Evolutionary conservation across 177 flowering plant species (phyloP).

Genomic region (Vitis hybrid): DNA sequence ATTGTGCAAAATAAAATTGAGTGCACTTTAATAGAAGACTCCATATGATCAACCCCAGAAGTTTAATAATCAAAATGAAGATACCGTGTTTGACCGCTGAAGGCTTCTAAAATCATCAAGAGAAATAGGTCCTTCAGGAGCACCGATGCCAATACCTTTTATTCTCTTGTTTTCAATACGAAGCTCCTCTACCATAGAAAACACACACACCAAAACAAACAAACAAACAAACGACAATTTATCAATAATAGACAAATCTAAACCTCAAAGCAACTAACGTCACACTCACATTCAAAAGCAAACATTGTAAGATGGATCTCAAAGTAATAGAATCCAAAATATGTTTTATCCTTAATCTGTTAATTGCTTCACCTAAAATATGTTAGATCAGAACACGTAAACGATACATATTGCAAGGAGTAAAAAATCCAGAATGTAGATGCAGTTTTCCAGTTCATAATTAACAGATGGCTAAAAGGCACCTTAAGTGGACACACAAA

Average conservation of each 20-base stretch:
- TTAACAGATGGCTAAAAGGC: too few species aligned
- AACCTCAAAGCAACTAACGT: background rate
- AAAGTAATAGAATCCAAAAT: constrained; percentile 5
- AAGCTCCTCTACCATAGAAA: constrained; percentile 46
- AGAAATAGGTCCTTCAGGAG: constrained; percentile 92
- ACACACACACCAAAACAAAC: too few species aligned
- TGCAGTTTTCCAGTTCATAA: too few species aligned
- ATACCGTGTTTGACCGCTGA: constrained; percentile 91
- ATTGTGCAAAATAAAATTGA: background rate
- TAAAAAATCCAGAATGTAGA: too few species aligned
- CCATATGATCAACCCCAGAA: too few species aligned
- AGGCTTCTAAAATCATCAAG: constrained; percentile 96
- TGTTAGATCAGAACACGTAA: too few species aligned
- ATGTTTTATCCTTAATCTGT: constrained; percentile 3
- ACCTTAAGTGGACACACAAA: too few species aligned
- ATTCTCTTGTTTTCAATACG: constrained; percentile 65
- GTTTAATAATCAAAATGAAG: constrained; percentile 6
- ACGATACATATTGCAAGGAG: too few species aligned
- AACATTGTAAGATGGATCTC: background rate
- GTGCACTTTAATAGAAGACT: too few species aligned
- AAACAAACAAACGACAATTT: background rate
- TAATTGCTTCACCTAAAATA: constrained; percentile 1
- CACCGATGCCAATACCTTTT: constrained; percentile 92
- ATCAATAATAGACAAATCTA: background rate
- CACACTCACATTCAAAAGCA: background rate